Percentiles rank a stretch among this genome's conserved stretches.
Evolutionary conservation across 106 monocot species (phyloP).

Genomic region (Dendrobium catenatum): DNA sequence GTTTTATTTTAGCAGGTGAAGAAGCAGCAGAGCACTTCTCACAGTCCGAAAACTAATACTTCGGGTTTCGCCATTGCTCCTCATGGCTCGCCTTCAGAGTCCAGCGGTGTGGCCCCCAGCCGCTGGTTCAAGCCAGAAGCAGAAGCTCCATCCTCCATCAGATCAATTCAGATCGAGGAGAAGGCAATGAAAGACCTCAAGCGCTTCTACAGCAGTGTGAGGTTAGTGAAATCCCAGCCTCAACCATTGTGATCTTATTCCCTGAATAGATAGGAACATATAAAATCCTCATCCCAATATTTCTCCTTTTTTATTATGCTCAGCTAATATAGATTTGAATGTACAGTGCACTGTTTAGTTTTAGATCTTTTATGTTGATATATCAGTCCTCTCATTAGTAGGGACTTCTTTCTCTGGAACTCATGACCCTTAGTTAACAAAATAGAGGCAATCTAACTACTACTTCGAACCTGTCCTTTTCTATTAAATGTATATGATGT

Average conservation of each 20-base stretch:
- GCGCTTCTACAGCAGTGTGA: constrained; percentile 84
- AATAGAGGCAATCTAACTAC: too few relatives aligned
- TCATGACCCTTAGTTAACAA: too few relatives aligned
- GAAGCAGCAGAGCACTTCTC: constrained; percentile 46
- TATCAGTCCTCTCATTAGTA: not conserved
- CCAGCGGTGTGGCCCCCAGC: constrained; percentile 28
- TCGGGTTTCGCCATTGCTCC: constrained; percentile 55
- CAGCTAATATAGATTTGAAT: constrained; percentile 29
- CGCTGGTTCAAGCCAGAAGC: constrained; percentile 96
- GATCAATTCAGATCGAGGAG: constrained; percentile 95
- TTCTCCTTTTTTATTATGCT: not conserved
- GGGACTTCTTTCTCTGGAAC: too few relatives aligned
- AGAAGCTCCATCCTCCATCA: constrained; percentile 80
- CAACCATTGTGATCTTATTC: constrained; percentile 14
- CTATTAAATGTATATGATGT: too few relatives aligned
- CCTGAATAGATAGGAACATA: constrained; percentile 1
- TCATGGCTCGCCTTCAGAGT: constrained; percentile 37
- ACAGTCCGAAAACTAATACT: constrained; percentile 66
- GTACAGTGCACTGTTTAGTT: constrained; percentile 26
- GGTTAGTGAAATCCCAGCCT: constrained; percentile 51
- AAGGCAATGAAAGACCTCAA: constrained; percentile 93
- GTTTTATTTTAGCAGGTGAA: constrained; percentile 46
- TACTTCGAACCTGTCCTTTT: too few relatives aligned
- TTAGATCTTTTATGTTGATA: not conserved
- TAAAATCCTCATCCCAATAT: not conserved